Base-by-base conservation (phyloP, 441 rosid genomes). In the Metrosideros polymorpha region DNA sequence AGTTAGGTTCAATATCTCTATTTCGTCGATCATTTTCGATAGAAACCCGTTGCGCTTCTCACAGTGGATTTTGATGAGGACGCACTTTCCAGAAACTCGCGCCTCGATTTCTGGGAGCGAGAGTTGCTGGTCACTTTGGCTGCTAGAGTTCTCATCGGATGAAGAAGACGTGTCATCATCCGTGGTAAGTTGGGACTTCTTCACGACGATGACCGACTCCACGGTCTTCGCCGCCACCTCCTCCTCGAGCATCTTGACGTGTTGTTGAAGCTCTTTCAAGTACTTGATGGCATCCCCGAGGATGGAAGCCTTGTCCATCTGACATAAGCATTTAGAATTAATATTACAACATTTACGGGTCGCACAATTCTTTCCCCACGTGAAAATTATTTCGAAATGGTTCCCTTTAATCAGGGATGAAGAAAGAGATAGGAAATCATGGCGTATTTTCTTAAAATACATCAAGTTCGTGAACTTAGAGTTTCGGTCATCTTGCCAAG, bases 291-390 rank as follows among this genome's bases (percentile, higher is more conserved):
- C 77, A 32, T 66, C 77, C 77, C 35, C 77, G 27, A 66, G 77
- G 45, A 66, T 35, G 77, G 77, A 32, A 35, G 77, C 77, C 45
- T 66, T 66, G 77, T 66, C 77, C 77, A 66, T 19, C 77, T 66
- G 27, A 35, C 4, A 66, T 30, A 30, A 35, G 35, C 71, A n/a
- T 15, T 61, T 22, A 14, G 19, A 18, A 61, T 30, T 15, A 30
- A 18, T 7, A 22, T 30, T 32, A 2, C 12, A 35, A 19, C 19
- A 66, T 2, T 18, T 24, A 32, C 0, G 0, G 17, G 14, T 35
- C 14, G 7, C 1, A 63, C 42, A 63, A 32, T 32, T 63, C 43
- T 2, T 32, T 63, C 18, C 32, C 0, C 25, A 22, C 7, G 45
- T 0, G 77, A 66, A 61, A 32, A 32, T 50, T 66, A 66, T 66